These are phyloP conservation scores for Platanthera zijinensis DNA, from an alignment of 106 monocot genomes.

Conservation along the genomic window DNA sequence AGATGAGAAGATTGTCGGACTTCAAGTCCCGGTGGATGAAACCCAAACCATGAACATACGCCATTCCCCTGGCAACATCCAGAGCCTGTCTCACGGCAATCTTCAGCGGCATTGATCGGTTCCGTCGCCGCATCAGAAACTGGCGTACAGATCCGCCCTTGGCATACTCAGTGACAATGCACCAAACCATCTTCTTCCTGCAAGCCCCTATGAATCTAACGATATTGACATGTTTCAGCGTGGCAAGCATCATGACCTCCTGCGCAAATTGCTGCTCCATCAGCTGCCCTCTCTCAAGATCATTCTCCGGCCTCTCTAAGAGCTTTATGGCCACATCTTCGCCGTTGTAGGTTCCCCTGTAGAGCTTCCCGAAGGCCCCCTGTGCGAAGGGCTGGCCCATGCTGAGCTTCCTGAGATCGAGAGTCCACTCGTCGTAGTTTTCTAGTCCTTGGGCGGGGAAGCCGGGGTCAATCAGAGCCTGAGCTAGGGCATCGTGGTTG, in stretches of 20 bases:
- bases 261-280: constrained; percentile 72
- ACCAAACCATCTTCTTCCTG: constrained; percentile 68
- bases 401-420: constrained; percentile 49
- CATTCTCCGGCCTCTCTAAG: constrained; percentile 52
- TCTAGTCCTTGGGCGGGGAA: constrained; percentile 38
- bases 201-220: constrained; percentile 58
- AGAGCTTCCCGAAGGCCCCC: constrained; percentile 74
- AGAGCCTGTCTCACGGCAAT: constrained; percentile 55
- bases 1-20: constrained; percentile 57
- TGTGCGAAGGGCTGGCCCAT: constrained; percentile 62
- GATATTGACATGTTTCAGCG: constrained; percentile 52
- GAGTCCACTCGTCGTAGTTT: constrained; percentile 56
- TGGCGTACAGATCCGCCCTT: constrained; percentile 62
- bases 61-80: constrained; percentile 64
- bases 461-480: constrained; percentile 41
- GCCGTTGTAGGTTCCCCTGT: constrained; percentile 59
- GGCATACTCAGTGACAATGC: constrained; percentile 69
- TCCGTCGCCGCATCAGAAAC: constrained; percentile 52
- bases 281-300: constrained; percentile 40
- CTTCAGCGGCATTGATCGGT: constrained; percentile 45
- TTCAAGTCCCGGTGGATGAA: constrained; percentile 64
- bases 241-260: constrained; percentile 73
- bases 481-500: constrained; percentile 46
- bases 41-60: constrained; percentile 54
- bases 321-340: constrained; percentile 66